Base-by-base conservation (phyloP, 2,329 filamentous ascomycete genomes). In the Lasiodiplodia hormozganensis region DNA sequence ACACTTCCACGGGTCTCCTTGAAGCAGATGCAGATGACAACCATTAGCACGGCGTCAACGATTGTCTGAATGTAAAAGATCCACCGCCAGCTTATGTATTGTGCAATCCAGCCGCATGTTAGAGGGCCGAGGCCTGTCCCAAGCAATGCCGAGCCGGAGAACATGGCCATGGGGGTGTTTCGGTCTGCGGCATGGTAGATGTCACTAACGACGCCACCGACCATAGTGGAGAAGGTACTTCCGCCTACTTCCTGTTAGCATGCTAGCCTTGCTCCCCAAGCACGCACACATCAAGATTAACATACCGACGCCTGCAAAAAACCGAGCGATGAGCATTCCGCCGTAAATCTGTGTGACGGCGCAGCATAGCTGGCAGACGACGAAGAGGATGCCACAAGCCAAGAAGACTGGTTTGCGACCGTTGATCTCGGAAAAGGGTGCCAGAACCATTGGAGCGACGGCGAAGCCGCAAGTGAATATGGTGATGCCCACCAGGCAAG, bases 141-240 rank as follows among this genome's bases (percentile, higher is more conserved):
- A 11, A 91, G 85, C 0, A 97, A 82, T 0, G 93, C 94, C 3
- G 85, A 84, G 0, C 91, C 92, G n/a, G 91, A 91, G 78, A 97
- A 97, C 0, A 97, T 77, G 0, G 93, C 90, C 95, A 97, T 97
- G 0, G 94, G 92, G 0, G 91, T 93, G 74, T 97, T 97, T 40
- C 95, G 85, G 54, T 92, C 89, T 69, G 92, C 82, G 11, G 92
- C 88, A 58, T 90, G 87, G 81, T 94, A 97, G 69, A 97, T 87
- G 75, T 97, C 94, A 62, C 91, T 91, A 51, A 97, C 90, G 4
- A 97, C 92, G 3, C 94, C 94, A n/a, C 94, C 94, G 0, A 97
- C 91, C 86, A 97, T 94, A 25, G 93, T 96, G 54, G 91, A 93
- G 76, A 96, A 97, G 0, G 87, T 89, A 60, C 90, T 93, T 6